phyloP scores from a whole-genome alignment of 2,329 filamentous ascomycete genomes.

The Verticillium tricorpus region DNA sequence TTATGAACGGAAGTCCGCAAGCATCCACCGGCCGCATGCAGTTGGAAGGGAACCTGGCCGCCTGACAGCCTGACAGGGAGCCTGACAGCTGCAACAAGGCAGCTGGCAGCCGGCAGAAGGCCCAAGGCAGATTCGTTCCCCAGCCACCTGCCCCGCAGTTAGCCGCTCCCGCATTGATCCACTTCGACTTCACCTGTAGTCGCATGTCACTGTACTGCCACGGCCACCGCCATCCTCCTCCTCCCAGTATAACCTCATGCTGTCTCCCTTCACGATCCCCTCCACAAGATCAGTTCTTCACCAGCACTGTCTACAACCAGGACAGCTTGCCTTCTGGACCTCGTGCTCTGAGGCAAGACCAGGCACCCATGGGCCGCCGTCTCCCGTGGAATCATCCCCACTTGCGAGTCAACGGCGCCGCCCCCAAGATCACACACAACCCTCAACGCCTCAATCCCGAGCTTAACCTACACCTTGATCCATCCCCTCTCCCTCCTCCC shows the following conservation, averaged over 20 bases:
- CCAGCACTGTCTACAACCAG: neutral
- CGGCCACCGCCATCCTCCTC: neutral
- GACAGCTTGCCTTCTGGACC: neutral
- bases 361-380: slow-evolving; percentile 7
- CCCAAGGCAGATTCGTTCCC: neutral
- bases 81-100: neutral
- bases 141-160: neutral
- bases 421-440: neutral
- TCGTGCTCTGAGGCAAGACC: neutral
- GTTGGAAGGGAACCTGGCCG: too few species aligned
- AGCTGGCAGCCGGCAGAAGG: neutral
- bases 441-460: neutral
- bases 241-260: neutral
- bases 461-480: neutral
- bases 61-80: neutral
- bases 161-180: neutral
- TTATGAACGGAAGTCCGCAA: neutral
- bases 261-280: neutral
- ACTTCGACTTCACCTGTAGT: neutral
- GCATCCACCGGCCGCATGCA: neutral
- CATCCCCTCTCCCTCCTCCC: neutral
- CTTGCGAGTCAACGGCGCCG: slow-evolving; percentile 6
- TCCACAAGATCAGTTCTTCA: neutral
- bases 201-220: neutral
- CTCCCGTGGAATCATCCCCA: slow-evolving; percentile 11